Percentiles rank a stretch among this genome's conserved stretches.
These are phyloP conservation scores for Dictyostelium capitatum DNA, from an alignment of 78 protist genomes.

Conservation along the genomic window DNA sequence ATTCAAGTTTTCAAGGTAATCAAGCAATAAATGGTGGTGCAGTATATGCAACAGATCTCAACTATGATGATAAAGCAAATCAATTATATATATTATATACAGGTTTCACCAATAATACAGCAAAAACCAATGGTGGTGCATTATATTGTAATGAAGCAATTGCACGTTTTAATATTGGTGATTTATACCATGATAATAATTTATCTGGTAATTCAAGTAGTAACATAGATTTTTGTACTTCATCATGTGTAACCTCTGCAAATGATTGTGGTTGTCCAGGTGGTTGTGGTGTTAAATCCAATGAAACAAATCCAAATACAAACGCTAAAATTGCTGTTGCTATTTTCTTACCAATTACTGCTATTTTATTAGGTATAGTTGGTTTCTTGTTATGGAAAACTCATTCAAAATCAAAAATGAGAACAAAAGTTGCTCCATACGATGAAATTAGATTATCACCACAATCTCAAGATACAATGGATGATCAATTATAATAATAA, in stretches of 20 bases:
- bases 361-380: conserved; percentile 53
- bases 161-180: conserved; percentile 3
- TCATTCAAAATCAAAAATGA: conserved; percentile 39
- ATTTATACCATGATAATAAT: not conserved
- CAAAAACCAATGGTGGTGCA: conserved; percentile 48
- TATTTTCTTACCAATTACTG: conserved; percentile 67
- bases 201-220: not conserved
- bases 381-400: conserved; percentile 66
- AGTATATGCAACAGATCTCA: not conserved
- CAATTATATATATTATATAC: conserved; percentile 6
- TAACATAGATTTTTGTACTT: not conserved
- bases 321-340: conserved; percentile 38
- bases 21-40: conserved; percentile 65
- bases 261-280: conserved; percentile 48
- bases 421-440: not conserved
- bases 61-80: not conserved
- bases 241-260: conserved; percentile 47
- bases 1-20: not conserved
- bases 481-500: conserved; percentile 7
- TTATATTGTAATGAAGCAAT: conserved; percentile 27
- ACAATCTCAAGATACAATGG: not conserved
- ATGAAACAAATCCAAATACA: conserved; percentile 10
- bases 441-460: conserved; percentile 69
- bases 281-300: conserved; percentile 63
- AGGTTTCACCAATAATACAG: conserved; percentile 30